Conservation (phyloP, 2,329 filamentous ascomycete species). For the Colletotrichum sp. region DNA sequence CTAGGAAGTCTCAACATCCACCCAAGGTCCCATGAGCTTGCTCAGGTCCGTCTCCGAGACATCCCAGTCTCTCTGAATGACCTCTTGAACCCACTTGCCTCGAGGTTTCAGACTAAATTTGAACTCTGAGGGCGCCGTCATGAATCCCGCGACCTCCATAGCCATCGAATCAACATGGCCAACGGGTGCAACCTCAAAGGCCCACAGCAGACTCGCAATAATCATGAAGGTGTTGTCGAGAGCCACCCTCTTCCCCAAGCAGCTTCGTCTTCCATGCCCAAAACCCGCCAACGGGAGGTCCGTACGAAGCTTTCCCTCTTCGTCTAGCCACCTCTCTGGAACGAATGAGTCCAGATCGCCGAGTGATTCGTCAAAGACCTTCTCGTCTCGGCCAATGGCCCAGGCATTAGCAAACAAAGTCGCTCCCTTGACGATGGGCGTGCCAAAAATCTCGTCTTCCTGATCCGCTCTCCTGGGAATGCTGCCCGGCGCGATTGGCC, state of each 20-base stretch:
- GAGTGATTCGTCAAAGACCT: constrained; percentile 40
- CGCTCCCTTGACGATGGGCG: constrained; percentile 46
- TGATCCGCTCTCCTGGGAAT: constrained; percentile 42
- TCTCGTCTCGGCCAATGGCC: constrained; percentile 38
- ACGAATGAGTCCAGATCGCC: constrained; percentile 30
- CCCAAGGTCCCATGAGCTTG: constrained; percentile 5
- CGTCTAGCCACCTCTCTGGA: constrained; percentile 34
- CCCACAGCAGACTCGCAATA: constrained; percentile 53
- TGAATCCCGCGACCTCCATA: constrained; percentile 28
- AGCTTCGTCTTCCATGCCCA: constrained; percentile 52
- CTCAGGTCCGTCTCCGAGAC: constrained; percentile 7
- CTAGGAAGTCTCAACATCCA: neutral
- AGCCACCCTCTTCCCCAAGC: constrained; percentile 49
- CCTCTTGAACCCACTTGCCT: constrained; percentile 30
- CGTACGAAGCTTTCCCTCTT: constrained; percentile 22
- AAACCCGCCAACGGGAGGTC: constrained; percentile 42
- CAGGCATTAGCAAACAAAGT: constrained; percentile 48
- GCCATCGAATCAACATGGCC: constrained; percentile 26
- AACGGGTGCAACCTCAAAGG: constrained; percentile 43
- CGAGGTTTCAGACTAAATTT: constrained; percentile 29
- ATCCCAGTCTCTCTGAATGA: constrained; percentile 23
- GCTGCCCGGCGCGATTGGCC: constrained; percentile 39
- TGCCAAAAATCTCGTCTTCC: constrained; percentile 40
- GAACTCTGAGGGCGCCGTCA: constrained; percentile 31
- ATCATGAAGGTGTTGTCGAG: constrained; percentile 48